phyloP scores from a whole-genome alignment of 2,329 filamentous ascomycete genomes.

The Metarhizium robertsii region DNA sequence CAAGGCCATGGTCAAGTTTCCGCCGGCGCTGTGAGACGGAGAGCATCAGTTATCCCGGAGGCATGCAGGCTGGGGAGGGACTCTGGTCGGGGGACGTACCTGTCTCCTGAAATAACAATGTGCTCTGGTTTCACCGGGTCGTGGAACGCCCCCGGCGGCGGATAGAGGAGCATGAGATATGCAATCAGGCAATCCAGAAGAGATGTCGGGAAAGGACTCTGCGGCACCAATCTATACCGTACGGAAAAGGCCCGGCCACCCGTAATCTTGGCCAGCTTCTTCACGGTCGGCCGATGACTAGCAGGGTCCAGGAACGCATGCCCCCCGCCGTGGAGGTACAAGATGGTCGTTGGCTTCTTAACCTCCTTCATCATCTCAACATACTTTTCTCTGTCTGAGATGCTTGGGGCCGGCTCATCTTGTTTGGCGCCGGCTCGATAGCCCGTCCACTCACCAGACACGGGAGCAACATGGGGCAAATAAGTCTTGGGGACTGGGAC shows the following conservation, averaged over 20 bases:
- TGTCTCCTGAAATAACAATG: slow-evolving; percentile 65
- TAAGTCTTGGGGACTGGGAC: slow-evolving; percentile 8
- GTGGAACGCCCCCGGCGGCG: slow-evolving; percentile 58
- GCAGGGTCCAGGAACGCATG: slow-evolving; percentile 64
- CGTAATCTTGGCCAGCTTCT: slow-evolving; percentile 55
- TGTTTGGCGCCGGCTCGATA: slow-evolving; percentile 47
- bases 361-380: slow-evolving; percentile 57
- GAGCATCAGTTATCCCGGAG: neutral
- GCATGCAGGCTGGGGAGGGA: neutral
- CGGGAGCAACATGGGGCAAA: slow-evolving; percentile 43
- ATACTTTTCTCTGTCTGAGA: slow-evolving; percentile 58
- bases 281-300: slow-evolving; percentile 50
- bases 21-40: slow-evolving; percentile 51
- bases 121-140: slow-evolving; percentile 52
- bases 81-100: slow-evolving; percentile 24
- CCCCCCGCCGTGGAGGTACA: slow-evolving; percentile 71
- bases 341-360: slow-evolving; percentile 50
- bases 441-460: slow-evolving; percentile 71
- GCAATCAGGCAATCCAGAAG: slow-evolving; percentile 63
- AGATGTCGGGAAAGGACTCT: slow-evolving; percentile 65
- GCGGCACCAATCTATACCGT: slow-evolving; percentile 65
- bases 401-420: slow-evolving; percentile 39
- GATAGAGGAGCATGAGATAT: slow-evolving; percentile 65
- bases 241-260: slow-evolving; percentile 62
- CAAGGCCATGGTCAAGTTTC: slow-evolving; percentile 58